Evolutionary conservation across 2,329 filamentous ascomycete species (phyloP), one percentile per base, ranked within the genome.

Genomic region (Fusarium decemcellulare): DNA sequence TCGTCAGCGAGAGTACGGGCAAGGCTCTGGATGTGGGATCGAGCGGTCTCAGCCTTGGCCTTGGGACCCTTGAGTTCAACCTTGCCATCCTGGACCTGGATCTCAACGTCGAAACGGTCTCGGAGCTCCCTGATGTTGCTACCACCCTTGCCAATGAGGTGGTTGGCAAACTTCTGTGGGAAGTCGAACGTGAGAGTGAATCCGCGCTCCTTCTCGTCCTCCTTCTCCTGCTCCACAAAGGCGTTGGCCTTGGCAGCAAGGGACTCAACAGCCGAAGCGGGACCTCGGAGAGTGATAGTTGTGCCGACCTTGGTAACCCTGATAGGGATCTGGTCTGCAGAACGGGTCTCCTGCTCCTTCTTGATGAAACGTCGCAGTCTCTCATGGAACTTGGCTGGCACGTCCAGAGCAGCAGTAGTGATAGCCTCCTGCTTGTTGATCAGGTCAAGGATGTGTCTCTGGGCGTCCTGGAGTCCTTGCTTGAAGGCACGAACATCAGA

Each of bases 11-110:
- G 88, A 78, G 93, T 93, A 79, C 92, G 94, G 42, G 89, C 91
- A 70, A 98, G 84, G 40, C 90, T 87, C 68, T 91, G 85, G 72
- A 99, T 98, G 76, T 97, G 91, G 40, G 90, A 84, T 80, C 93
- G 96, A 69, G 93, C 94, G 52, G 90, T 90, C 79, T 97, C 94
- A 2, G 95, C 94, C 86, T 98, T 98, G 53, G 94, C 93, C 83
- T 97, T 93, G 52, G 96, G 95, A 29, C 97, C 96, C 85, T 97
- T 98, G 73, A 99, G 90, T 81, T 97, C 94, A 52, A 98, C 94
- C 81, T 95, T 95, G 71, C 96, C 96, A 74, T 98, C 93, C 72
- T 97, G 91, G 40, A 98, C 92, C 81, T 98, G 94, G 67, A 99
- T 91, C 62, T 91, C 89, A 6, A 92, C 90, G 63, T 91, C 89